A percentile compares a stretch with the other conserved stretches of the same genome.
Evolutionary conservation across 768 basidiomycete genomes (phyloP).

Genomic region (Pleurotus sapidus): DNA sequence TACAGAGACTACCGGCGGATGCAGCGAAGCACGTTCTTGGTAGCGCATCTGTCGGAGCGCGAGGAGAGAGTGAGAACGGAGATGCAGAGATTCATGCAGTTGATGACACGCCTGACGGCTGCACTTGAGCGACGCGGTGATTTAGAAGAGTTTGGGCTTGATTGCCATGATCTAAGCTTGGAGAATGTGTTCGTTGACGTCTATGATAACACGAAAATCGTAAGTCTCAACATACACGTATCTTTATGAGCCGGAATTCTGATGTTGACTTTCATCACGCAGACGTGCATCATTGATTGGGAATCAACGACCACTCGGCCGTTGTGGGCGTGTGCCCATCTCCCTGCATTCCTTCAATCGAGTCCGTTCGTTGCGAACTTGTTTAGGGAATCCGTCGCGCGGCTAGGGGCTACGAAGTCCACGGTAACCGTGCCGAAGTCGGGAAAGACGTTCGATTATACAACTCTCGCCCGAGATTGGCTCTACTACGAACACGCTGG

Average conservation of each 20-base stretch:
- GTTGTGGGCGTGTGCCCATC: slow-evolving; percentile 81
- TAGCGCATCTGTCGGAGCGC: slow-evolving; percentile 64
- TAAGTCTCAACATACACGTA: slow-evolving; percentile 34
- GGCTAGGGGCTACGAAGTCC: slow-evolving; percentile 35
- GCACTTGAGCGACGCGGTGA: slow-evolving; percentile 25
- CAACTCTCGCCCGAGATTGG: slow-evolving; percentile 63
- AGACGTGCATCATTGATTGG: slow-evolving; percentile 91
- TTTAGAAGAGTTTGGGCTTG: slow-evolving; percentile 70
- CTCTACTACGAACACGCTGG: slow-evolving; percentile 68
- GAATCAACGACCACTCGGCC: slow-evolving; percentile 88
- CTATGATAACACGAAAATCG: slow-evolving; percentile 64
- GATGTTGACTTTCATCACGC: slow-evolving; percentile 7
- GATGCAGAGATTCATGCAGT: slow-evolving; percentile 65
- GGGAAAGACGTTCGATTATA: slow-evolving; percentile 24
- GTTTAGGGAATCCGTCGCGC: slow-evolving; percentile 62
- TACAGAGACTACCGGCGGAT: slow-evolving; percentile 81
- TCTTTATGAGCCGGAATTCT: slow-evolving; percentile 8
- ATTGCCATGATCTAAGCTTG: slow-evolving; percentile 83
- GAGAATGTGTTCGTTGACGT: slow-evolving; percentile 85
- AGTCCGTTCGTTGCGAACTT: slow-evolving; percentile 71
- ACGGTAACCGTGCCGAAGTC: slow-evolving; percentile 12
- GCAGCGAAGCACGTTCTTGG: slow-evolving; percentile 76
- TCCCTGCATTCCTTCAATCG: slow-evolving; percentile 77
- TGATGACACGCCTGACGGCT: slow-evolving; percentile 59
- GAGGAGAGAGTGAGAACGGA: slow-evolving; percentile 65